Evolutionary conservation across 495 filamentous ascomycete genomes (phyloP).

Genomic region (Staphylotrichum longicolle): DNA sequence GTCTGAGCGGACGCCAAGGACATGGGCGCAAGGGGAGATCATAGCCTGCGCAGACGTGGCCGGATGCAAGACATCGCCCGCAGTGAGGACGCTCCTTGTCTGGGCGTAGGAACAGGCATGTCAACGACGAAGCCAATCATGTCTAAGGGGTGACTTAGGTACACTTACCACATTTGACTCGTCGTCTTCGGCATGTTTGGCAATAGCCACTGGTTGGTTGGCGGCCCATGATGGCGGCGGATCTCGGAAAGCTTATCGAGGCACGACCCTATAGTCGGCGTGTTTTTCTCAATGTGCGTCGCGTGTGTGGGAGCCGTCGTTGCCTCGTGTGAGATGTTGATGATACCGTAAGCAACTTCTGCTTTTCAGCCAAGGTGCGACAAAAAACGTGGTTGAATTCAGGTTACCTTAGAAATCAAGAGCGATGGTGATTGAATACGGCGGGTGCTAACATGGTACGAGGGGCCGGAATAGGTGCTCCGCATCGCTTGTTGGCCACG

Average conservation of each 20-base stretch:
- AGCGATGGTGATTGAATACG: no score
- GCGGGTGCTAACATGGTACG: no score
- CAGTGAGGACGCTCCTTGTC: constrained; percentile 7
- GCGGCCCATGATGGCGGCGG: constrained; percentile 1
- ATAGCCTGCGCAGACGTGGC: constrained; percentile 11
- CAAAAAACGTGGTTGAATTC: no score
- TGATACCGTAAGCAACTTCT: no score
- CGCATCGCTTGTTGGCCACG: no score
- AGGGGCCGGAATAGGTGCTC: no score
- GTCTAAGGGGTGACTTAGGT: background rate
- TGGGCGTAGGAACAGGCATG: background rate
- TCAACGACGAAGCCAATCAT: background rate
- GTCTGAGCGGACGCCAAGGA: constrained; percentile 1
- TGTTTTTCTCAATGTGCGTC: no score
- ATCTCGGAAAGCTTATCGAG: background rate
- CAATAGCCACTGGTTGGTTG: constrained; percentile 12
- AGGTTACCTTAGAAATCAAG: no score
- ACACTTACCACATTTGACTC: constrained; percentile 12
- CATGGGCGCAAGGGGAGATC: constrained; percentile 5
- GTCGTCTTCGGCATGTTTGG: constrained; percentile 12
- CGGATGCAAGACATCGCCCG: constrained; percentile 3
- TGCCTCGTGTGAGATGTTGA: no score
- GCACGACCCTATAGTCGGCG: no score
- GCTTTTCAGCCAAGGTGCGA: no score
- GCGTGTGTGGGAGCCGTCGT: no score